Evolutionary conservation across 176 grass and related monocot species (phyloP), one percentile per base, ranked within the genome.

Genomic region (Lolium multiflorum): DNA sequence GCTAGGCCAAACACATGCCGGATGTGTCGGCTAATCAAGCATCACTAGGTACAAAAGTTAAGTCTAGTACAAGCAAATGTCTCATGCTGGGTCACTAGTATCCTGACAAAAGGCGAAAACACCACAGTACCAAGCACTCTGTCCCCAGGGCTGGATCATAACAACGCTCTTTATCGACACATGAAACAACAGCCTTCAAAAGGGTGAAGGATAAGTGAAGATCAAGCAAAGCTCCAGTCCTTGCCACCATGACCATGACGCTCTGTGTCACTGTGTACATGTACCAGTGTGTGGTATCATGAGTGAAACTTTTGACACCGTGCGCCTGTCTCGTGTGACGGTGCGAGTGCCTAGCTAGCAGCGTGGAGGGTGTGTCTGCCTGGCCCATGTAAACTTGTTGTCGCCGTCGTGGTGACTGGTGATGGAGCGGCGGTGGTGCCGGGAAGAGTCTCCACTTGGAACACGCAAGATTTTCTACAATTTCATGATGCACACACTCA

Each of bases 171-270:
- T 43, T 43, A 43, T 43, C 41, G 41, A 43, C 7, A 43, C 41
- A 43, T 43, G 41, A 5, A 43, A 43, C 7, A 43, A 43, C 41
- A 43, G 41, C 3, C 41, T 43, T 43, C 41, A 6, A 84, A 84
- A 63, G 67, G 1, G 24, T 4, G 47, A 38, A 22, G 82, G 87
- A 85, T 89, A 89, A 81, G 82, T 89, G 88, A 71, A 81, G 88
- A 89, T 39, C 13, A 89, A 89, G 82, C 88, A 89, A 89, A 71
- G 43, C 11, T 52, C 41, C 41, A 43, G 41, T 21, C 65, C 41
- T 43, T 35, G 31, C 31, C 31, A 35, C 31, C 31, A 35, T 3
- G 31, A 35, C 31, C 31, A 35, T 35, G 31, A 35, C 31, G 31
- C 31, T 35, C 31, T 35, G n/a, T 12, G 67, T 70, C 37, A n/a